Evolutionary conservation across 345 rosid species (phyloP).

Genomic region (Pelargonium nanum): DNA sequence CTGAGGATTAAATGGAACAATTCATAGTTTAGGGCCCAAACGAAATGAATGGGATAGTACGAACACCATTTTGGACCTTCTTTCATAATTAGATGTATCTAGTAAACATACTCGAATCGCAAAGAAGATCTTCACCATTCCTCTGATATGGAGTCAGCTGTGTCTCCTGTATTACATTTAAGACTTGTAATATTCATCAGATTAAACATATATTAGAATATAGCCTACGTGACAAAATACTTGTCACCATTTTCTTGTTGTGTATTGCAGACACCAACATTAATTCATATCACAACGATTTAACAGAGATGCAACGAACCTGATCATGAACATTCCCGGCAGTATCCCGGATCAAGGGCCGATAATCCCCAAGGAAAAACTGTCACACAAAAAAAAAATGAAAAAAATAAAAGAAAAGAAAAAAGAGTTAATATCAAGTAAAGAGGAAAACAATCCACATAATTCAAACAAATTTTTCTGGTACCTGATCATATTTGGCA

Average conservation of each 20-base stretch:
- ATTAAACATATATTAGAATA: too few species aligned
- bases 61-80: too few species aligned
- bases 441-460: too few species aligned
- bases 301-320: constrained; percentile 36
- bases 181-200: not conserved
- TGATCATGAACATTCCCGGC: constrained; percentile 88
- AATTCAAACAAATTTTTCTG: not conserved
- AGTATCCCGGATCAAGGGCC: constrained; percentile 80
- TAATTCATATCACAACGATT: constrained; percentile 2
- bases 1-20: too few species aligned
- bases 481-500: constrained; percentile 96
- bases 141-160: constrained; percentile 77
- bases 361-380: constrained; percentile 99
- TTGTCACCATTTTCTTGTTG: not conserved
- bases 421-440: not conserved
- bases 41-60: not conserved
- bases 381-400: constrained; percentile 22
- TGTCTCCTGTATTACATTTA: constrained; percentile 58
- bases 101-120: constrained; percentile 66
- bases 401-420: constrained; percentile 16
- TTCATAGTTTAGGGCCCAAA: too few species aligned
- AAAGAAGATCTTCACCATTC: constrained; percentile 89
- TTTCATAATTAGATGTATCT: too few species aligned
- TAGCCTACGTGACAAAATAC: too few species aligned
- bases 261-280: constrained; percentile 3